Conservation (phyloP, 2,329 filamentous ascomycete species). For the Aspergillus sergii region DNA sequence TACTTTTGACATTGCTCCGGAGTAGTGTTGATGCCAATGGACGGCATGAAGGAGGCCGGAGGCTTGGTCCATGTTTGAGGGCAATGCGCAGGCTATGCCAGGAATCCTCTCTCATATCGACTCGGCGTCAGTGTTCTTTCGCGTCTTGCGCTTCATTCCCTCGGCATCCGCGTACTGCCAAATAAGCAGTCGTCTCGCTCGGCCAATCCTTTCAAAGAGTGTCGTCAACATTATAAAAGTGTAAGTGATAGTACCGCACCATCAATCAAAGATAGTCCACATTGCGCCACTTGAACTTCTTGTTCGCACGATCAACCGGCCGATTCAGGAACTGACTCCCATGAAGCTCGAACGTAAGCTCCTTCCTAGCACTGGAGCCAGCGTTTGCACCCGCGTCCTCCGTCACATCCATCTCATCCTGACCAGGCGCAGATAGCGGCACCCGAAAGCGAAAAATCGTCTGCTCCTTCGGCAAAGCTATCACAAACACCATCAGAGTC, state of each 20-base stretch:
- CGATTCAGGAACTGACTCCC: conserved; percentile 85
- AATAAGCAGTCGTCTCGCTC: not conserved
- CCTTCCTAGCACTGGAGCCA: conserved; percentile 28
- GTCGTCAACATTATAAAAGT: not conserved
- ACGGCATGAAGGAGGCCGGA: not conserved
- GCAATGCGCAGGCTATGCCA: not conserved
- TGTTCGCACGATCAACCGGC: conserved; percentile 81
- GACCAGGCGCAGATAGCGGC: conserved; percentile 45
- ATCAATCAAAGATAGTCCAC: conserved; percentile 67
- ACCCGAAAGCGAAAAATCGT: conserved; percentile 81
- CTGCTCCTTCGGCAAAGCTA: conserved; percentile 82
- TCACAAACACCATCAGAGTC: not conserved
- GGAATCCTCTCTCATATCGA: not conserved
- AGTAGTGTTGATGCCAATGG: not conserved
- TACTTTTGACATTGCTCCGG: not conserved
- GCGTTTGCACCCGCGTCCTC: conserved; percentile 17
- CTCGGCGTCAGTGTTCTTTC: not conserved
- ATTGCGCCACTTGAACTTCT: conserved; percentile 88
- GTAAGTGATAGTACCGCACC: not conserved
- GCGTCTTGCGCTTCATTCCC: not conserved
- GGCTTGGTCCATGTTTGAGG: not conserved
- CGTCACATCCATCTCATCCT: conserved; percentile 23
- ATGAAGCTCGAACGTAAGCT: conserved; percentile 78
- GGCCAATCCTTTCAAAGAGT: not conserved
- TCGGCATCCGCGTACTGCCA: not conserved